Conservation (phyloP, 164 flowering plant genomes). For the Sextonia rubra region DNA sequence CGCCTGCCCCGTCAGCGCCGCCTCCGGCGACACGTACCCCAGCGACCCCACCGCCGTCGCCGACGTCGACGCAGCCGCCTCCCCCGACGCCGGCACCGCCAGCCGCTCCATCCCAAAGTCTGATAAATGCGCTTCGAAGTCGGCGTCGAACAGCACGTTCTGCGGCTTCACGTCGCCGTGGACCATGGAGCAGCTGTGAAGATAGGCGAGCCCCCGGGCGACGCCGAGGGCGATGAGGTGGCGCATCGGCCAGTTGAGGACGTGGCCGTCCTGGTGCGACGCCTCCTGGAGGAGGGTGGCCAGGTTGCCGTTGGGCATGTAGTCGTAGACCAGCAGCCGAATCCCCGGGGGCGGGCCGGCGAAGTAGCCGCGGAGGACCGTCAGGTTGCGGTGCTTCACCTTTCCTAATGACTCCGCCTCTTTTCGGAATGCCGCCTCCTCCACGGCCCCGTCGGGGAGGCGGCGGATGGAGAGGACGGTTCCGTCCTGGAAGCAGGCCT, state of each 20-base stretch:
- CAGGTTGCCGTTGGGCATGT: constrained; percentile 96
- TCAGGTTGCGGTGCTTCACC: constrained; percentile 75
- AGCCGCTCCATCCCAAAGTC: constrained; percentile 73
- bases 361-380: constrained; percentile 88
- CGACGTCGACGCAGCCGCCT: constrained; percentile 31
- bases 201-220: constrained; percentile 76
- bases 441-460: constrained; percentile 52
- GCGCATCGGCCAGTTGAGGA: constrained; percentile 97
- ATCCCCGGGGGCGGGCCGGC: constrained; percentile 62
- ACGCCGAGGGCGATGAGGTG: constrained; percentile 87
- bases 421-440: constrained; percentile 46
- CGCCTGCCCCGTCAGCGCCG: constrained; percentile 42
- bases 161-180: constrained; percentile 90
- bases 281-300: constrained; percentile 90
- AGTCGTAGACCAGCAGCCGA: constrained; percentile 76
- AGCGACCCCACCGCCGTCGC: constrained; percentile 59
- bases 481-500: constrained; percentile 73
- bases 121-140: constrained; percentile 90
- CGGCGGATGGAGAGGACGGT: constrained; percentile 74
- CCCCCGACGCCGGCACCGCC: constrained; percentile 26
- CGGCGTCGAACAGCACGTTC: constrained; percentile 82
- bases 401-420: constrained; percentile 78
- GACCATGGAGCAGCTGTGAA: constrained; percentile 51
- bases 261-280: constrained; percentile 89
- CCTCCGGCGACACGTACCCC: constrained; percentile 85